Conservation (phyloP, 2,329 filamentous ascomycete species). For the Chalara sp. region DNA sequence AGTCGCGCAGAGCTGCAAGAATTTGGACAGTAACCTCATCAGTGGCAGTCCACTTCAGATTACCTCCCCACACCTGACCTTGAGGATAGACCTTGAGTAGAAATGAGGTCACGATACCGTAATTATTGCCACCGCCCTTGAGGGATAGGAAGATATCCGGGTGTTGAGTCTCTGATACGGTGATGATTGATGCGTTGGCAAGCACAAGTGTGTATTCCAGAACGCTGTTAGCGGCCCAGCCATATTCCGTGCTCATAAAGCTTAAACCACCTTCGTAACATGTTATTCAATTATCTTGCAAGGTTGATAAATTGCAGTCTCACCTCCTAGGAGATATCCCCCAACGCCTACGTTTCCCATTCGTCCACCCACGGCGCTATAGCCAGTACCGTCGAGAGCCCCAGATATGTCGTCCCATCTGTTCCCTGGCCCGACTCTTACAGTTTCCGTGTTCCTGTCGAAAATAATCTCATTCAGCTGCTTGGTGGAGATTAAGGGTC, state of each 20-base stretch:
- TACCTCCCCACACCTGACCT: constrained; percentile 6
- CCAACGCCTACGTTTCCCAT: constrained; percentile 40
- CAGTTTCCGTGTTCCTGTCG: constrained; percentile 7
- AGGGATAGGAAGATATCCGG: constrained; percentile 45
- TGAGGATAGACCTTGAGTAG: not conserved
- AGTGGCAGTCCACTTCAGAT: not conserved
- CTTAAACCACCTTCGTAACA: constrained; percentile 9
- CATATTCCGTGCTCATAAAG: constrained; percentile 10
- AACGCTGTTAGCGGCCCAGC: constrained; percentile 13
- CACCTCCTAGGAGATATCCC: constrained; percentile 32
- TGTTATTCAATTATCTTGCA: not conserved
- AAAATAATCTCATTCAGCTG: constrained; percentile 24
- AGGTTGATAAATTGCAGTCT: not conserved
- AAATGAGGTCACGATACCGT: not conserved
- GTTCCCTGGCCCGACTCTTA: constrained; percentile 20
- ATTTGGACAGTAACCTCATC: constrained; percentile 18
- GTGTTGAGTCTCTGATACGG: constrained; percentile 34
- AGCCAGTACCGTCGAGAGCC: constrained; percentile 1
- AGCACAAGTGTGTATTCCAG: constrained; percentile 33
- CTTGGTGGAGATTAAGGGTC: constrained; percentile 26
- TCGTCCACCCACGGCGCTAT: constrained; percentile 34
- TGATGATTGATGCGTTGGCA: constrained; percentile 40
- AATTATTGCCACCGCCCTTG: constrained; percentile 47
- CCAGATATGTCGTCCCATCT: constrained; percentile 8
- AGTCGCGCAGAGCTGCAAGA: constrained; percentile 42